phyloP scores from a whole-genome alignment of 169 alveolate species.

The Plasmodium coatneyi region DNA sequence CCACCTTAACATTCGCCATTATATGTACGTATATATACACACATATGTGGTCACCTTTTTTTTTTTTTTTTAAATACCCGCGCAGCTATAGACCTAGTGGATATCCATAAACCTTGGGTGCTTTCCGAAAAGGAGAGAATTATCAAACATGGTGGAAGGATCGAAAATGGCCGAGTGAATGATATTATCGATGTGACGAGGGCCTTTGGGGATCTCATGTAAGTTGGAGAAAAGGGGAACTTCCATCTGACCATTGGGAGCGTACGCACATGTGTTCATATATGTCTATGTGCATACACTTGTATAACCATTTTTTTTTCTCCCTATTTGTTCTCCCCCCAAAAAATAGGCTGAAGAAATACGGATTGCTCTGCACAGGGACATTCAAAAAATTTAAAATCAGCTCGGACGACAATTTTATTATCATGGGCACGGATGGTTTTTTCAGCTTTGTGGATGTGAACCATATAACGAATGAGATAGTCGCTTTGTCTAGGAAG shows the following conservation, averaged over 20 bases:
- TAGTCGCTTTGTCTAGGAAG: conserved; percentile 61
- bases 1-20: not conserved
- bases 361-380: conserved; percentile 86
- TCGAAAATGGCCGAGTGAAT: conserved; percentile 96
- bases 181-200: conserved; percentile 96
- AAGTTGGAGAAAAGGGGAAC: conserved; percentile 70
- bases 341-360: conserved; percentile 81
- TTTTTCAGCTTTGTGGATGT: conserved; percentile 91
- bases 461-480: conserved; percentile 43
- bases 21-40: conserved; percentile 4
- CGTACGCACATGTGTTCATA: conserved; percentile 12
- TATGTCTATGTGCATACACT: not conserved
- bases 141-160: conserved; percentile 94
- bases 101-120: conserved; percentile 97
- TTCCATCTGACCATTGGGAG: conserved; percentile 18
- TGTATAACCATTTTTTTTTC: not conserved
- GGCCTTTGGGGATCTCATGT: conserved; percentile 97
- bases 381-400: conserved; percentile 81
- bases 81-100: conserved; percentile 92
- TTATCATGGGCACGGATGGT: conserved; percentile 98
- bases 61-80: not conserved
- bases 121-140: conserved; percentile 94
- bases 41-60: not conserved
- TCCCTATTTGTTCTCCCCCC: not conserved
- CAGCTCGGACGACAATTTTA: conserved; percentile 90